A percentile compares a stretch with the other conserved stretches of the same genome.
Evolutionary conservation across 2,329 filamentous ascomycete species (phyloP).

Genomic region (Nothophaeocryptopus gaeumannii): DNA sequence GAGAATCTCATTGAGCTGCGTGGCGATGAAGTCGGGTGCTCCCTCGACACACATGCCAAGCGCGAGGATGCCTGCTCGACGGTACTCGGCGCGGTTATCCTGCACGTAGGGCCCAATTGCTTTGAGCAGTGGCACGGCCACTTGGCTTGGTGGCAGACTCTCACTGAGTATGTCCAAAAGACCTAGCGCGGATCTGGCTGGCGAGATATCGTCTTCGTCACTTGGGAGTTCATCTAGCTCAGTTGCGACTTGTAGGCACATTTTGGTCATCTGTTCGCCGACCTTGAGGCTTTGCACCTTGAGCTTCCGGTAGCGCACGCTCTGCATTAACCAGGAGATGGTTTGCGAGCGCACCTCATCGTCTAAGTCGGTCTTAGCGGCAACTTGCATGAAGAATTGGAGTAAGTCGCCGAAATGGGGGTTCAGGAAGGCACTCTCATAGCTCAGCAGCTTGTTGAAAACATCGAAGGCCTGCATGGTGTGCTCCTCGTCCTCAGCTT

Average conservation of each 20-base stretch:
- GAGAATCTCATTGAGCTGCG: slow-evolving; percentile 81
- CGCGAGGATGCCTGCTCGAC: slow-evolving; percentile 86
- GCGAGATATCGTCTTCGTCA: slow-evolving; percentile 81
- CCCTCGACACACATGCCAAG: slow-evolving; percentile 94
- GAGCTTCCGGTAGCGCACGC: slow-evolving; percentile 85
- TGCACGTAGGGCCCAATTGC: slow-evolving; percentile 79
- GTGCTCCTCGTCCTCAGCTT: slow-evolving; percentile 73
- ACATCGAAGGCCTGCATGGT: slow-evolving; percentile 91
- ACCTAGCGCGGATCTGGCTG: slow-evolving; percentile 78
- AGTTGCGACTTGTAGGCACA: slow-evolving; percentile 82
- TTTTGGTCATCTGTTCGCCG: slow-evolving; percentile 81
- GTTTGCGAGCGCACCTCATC: slow-evolving; percentile 88
- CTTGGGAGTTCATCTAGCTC: slow-evolving; percentile 72
- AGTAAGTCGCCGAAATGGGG: slow-evolving; percentile 86
- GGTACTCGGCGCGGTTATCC: slow-evolving; percentile 70
- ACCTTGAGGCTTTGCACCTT: slow-evolving; percentile 91
- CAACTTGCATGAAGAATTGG: slow-evolving; percentile 88
- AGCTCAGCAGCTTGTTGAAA: slow-evolving; percentile 91
- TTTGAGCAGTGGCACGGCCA: slow-evolving; percentile 87
- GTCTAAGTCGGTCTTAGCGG: slow-evolving; percentile 70
- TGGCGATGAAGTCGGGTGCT: slow-evolving; percentile 94
- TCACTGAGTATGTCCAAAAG: slow-evolving; percentile 86
- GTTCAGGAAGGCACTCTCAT: slow-evolving; percentile 79
- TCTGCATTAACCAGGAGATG: slow-evolving; percentile 89
- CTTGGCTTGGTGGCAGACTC: slow-evolving; percentile 86